Conservation (phyloP, 129 eudicot genomes). For the Saposhnikovia divaricata region DNA sequence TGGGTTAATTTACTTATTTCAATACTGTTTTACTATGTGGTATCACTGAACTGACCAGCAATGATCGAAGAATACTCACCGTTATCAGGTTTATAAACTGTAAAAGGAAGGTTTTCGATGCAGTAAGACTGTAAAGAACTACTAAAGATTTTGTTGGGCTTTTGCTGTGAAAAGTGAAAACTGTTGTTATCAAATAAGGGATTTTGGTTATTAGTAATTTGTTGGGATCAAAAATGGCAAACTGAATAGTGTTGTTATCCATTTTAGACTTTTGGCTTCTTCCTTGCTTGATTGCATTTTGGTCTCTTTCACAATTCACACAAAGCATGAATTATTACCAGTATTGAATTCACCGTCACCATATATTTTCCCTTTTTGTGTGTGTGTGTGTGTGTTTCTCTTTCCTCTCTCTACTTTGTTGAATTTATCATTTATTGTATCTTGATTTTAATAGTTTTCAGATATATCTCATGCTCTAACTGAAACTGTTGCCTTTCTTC, state of each 20-base stretch:
- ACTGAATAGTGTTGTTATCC: slow-evolving; percentile 14
- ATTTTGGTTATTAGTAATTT: slow-evolving; percentile 23
- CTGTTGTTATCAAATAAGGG: slow-evolving; percentile 22
- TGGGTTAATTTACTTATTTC: background rate
- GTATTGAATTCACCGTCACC: slow-evolving; percentile 21
- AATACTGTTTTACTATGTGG: background rate
- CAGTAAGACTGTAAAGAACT: background rate
- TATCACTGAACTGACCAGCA: background rate
- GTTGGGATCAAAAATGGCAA: slow-evolving; percentile 29
- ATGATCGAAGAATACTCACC: background rate
- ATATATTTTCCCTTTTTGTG: background rate
- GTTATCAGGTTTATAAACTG: background rate
- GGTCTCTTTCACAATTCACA: slow-evolving; percentile 18
- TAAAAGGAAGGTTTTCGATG: background rate
- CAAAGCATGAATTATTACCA: slow-evolving; percentile 18
- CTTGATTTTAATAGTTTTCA: slow-evolving; percentile 26
- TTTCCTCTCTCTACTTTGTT: slow-evolving; percentile 5
- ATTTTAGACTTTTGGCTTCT: slow-evolving; percentile 25
- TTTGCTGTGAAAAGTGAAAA: slow-evolving; percentile 32
- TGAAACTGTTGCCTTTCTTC: slow-evolving; percentile 18
- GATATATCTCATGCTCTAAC: slow-evolving; percentile 40
- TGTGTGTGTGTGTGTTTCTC: background rate
- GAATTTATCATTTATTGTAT: background rate
- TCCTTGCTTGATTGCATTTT: slow-evolving; percentile 18
- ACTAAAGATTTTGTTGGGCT: slow-evolving; percentile 6